Conservation (phyloP, 2,329 filamentous ascomycete genomes). For the Trichophyton simii region DNA sequence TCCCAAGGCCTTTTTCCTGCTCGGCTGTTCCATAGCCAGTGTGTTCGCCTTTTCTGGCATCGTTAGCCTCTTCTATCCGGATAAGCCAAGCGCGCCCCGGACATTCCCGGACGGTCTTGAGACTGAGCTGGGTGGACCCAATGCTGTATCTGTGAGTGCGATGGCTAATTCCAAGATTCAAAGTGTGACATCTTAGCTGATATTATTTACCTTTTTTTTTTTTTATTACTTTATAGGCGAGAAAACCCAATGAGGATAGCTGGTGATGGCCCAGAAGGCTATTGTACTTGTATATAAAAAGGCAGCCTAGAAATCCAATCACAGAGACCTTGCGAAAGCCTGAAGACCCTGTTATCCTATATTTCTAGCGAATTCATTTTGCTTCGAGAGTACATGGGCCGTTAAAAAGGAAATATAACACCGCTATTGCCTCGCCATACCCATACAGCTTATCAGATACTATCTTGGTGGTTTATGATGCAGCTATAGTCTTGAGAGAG, state of each 20-base stretch:
- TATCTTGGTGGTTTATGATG: background rate
- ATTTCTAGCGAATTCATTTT: background rate
- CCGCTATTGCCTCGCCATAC: background rate
- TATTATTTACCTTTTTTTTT: background rate
- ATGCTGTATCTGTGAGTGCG: constrained; percentile 50
- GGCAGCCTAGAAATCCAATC: background rate
- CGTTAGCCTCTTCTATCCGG: constrained; percentile 59
- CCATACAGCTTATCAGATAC: background rate
- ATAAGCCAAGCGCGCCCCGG: constrained; percentile 55
- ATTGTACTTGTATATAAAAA: constrained; percentile 9
- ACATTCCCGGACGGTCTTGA: constrained; percentile 59
- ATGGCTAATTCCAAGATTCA: background rate
- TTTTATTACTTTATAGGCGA: constrained; percentile 20
- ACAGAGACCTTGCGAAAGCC: background rate
- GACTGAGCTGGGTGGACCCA: constrained; percentile 59
- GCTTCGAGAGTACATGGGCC: background rate
- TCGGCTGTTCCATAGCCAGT: constrained; percentile 53
- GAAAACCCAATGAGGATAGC: constrained; percentile 23
- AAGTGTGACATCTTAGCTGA: background rate
- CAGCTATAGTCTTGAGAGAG: too few species aligned
- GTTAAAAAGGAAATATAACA: too few species aligned
- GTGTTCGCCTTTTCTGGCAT: constrained; percentile 54
- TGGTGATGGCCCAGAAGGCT: constrained; percentile 4
- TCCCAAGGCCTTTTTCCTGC: constrained; percentile 54
- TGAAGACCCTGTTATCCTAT: background rate